Base-by-base conservation (phyloP, 106 monocot species). In the Hemerocallis citrina region DNA sequence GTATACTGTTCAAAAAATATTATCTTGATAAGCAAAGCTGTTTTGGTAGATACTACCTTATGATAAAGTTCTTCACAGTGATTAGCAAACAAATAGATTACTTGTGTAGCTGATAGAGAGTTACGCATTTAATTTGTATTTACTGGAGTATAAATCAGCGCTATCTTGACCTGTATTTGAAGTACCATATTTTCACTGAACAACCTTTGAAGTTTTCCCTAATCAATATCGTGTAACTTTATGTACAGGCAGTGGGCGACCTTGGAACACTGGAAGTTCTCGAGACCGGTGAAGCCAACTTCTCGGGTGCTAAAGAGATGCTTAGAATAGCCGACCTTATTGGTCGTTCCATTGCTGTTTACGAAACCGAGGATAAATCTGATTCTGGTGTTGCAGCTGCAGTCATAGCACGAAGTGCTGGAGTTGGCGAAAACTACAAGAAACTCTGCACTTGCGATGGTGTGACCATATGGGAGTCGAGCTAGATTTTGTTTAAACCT, bases 391-490 rank as follows among this genome's bases (percentile, higher is more conserved):
- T 86, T 59, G 80, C 83, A 16, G 94, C 83, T 12, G 85, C 89
- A 35, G 93, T 94, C 29, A 80, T 94, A 19, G 93, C 93, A 15
- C 76, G 94, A 59, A 95, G 94, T 47, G 94, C 94, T 15, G 89
- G 86, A 1, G 81, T 95, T 21, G 89, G 89, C 0, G 78, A 86
- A 64, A 89, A 95, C 72, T 89, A 89, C 81, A 95, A 86, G 77
- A 95, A 89, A 71, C 63, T 95, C 2, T 89, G 94, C 82, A 89
- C 82, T 30, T 95, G 94, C 49, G 94, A 89, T 49, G 94, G 94
- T 43, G 72, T 84, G 13, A 83, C 83, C 33, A 95, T 95, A 27
- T 95, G 94, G 89, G 89, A 89, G 57, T 89, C 94, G 15, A 89
- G 48, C 56, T 93, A 79, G 67, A 27, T 23, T 38, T 49, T 63